phyloP scores from a whole-genome alignment of 257 asterid species.

The Eucommia ulmoides region DNA sequence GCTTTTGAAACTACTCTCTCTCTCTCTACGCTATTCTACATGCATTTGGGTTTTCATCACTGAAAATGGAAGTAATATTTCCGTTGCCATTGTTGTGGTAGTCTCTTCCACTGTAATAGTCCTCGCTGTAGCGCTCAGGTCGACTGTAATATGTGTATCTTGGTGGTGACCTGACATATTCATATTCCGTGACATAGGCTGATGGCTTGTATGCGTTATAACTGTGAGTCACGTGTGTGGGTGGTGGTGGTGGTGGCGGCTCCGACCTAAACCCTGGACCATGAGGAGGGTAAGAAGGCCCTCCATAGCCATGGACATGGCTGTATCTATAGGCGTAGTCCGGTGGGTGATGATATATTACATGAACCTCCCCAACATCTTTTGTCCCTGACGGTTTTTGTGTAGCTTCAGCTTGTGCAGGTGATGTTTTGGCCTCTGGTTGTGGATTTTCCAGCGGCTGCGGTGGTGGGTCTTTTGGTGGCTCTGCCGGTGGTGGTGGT shows the following conservation, averaged over 20 bases:
- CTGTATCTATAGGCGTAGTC: constrained; percentile 33
- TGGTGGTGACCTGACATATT: constrained; percentile 19
- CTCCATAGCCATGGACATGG: constrained; percentile 20
- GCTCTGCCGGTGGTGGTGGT: constrained; percentile 18
- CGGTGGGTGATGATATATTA: constrained; percentile 55
- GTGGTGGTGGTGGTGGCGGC: constrained; percentile 20
- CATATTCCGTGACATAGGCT: constrained; percentile 54
- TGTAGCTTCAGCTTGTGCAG: constrained; percentile 19
- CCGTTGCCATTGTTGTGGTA: constrained; percentile 34
- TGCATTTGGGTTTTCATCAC: constrained; percentile 91
- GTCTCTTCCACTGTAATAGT: constrained; percentile 38
- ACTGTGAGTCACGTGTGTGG: constrained; percentile 38
- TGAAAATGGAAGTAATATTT: constrained; percentile 54
- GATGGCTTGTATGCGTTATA: constrained; percentile 55
- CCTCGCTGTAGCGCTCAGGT: constrained; percentile 37
- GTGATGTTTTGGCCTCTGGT: constrained; percentile 22
- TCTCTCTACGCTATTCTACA: constrained; percentile 44
- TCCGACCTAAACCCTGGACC: constrained; percentile 18
- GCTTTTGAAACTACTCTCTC: constrained; percentile 6
- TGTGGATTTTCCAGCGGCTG: constrained; percentile 24
- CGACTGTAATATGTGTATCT: constrained; percentile 18
- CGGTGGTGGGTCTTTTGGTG: constrained; percentile 25
- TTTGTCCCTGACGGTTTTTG: constrained; percentile 26
- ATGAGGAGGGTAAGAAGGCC: constrained; percentile 9
- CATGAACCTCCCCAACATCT: constrained; percentile 59